phyloP scores from a whole-genome alignment of 176 grass and related monocot genomes.

The Rhynchospora pubera region DNA sequence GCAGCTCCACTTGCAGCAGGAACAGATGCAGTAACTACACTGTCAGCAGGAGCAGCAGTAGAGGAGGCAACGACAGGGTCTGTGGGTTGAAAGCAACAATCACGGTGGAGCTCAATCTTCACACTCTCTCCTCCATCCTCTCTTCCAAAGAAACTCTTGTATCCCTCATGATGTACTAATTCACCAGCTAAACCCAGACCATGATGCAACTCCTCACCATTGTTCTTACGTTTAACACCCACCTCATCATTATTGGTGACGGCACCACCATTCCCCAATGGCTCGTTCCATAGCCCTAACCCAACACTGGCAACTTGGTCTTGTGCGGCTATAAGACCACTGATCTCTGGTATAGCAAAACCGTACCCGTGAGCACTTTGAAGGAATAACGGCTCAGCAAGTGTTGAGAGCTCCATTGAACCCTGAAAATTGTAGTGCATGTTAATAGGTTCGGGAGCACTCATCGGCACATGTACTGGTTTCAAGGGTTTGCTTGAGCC shows the following conservation, averaged over 20 bases:
- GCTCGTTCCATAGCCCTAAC: constrained; percentile 34
- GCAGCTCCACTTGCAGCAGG: constrained; percentile 26
- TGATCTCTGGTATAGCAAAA: constrained; percentile 39
- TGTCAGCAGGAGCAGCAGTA: not conserved
- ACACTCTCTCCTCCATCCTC: constrained; percentile 30
- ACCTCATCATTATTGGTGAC: constrained; percentile 26
- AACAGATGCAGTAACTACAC: constrained; percentile 20
- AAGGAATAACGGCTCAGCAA: constrained; percentile 33
- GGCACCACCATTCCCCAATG: not conserved
- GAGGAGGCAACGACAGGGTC: constrained; percentile 9
- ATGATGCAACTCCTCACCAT: constrained; percentile 22
- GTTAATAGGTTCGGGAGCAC: not conserved
- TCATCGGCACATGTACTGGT: not conserved
- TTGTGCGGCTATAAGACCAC: constrained; percentile 25
- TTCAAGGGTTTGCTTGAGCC: constrained; percentile 49
- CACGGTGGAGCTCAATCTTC: constrained; percentile 41
- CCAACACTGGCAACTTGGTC: not conserved
- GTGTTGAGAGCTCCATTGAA: not conserved
- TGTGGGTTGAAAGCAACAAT: constrained; percentile 24
- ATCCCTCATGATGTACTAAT: constrained; percentile 15
- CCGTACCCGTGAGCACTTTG: constrained; percentile 38
- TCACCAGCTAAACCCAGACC: not conserved
- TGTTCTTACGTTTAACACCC: constrained; percentile 17
- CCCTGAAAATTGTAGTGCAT: not conserved
- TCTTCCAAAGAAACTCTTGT: constrained; percentile 10